A percentile compares a stretch with the other conserved stretches of the same genome.
Conservation (phyloP, 768 basidiomycete genomes). For the Collybia sp. region DNA sequence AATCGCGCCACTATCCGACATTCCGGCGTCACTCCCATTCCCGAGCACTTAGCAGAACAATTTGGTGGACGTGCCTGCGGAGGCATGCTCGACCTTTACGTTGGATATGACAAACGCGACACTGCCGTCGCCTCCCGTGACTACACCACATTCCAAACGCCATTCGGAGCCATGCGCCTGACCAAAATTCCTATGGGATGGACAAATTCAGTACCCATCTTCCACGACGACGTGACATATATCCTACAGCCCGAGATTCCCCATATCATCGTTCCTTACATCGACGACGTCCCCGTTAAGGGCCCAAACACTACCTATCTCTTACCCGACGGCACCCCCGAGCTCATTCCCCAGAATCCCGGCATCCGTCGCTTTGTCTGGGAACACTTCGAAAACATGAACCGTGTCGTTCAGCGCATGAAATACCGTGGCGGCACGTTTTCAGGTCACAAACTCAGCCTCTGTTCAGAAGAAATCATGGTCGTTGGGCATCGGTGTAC, state of each 20-base stretch:
- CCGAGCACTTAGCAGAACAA: slow-evolving; percentile 26
- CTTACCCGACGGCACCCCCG: slow-evolving; percentile 16
- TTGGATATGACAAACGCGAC: slow-evolving; percentile 28
- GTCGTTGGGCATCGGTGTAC: slow-evolving; percentile 36
- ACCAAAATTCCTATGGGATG: slow-evolving; percentile 23
- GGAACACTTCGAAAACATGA: slow-evolving; percentile 30
- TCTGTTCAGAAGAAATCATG: slow-evolving; percentile 19
- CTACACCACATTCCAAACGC: slow-evolving; percentile 35
- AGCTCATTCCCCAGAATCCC: slow-evolving; percentile 30
- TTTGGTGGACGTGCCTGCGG: slow-evolving; percentile 20
- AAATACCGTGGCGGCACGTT: slow-evolving; percentile 31
- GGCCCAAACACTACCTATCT: slow-evolving; percentile 27
- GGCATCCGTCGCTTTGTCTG: slow-evolving; percentile 32
- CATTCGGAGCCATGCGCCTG: slow-evolving; percentile 24
- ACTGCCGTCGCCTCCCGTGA: slow-evolving; percentile 15
- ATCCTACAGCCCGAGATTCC: slow-evolving; percentile 37
- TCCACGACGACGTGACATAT: slow-evolving; percentile 32
- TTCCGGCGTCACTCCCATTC: slow-evolving; percentile 25
- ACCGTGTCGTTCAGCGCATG: slow-evolving; percentile 30
- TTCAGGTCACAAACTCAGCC: slow-evolving; percentile 25
- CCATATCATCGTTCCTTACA: slow-evolving; percentile 24
- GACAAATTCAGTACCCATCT: slow-evolving; percentile 23
- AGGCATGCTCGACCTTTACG: slow-evolving; percentile 26
- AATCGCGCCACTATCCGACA: slow-evolving; percentile 33
- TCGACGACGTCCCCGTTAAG: slow-evolving; percentile 33